Base-by-base conservation (phyloP, 345 rosid species). In the Citrus cavaleriei region DNA sequence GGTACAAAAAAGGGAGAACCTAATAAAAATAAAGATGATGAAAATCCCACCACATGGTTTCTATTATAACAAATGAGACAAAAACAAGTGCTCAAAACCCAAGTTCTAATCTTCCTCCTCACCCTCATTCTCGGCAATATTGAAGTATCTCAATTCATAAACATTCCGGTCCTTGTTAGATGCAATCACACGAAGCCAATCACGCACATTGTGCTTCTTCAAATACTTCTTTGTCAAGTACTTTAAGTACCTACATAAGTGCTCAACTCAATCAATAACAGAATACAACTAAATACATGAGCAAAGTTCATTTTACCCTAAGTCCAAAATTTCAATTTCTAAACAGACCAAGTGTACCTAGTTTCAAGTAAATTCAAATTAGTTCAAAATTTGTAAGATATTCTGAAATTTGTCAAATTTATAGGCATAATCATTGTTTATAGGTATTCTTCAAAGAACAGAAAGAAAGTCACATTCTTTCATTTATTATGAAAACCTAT, bases 121-220 rank as follows among this genome's bases (percentile, higher is more conserved):
- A 3, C 85, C 98, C 80, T 95, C 98, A 65, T 95, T 93, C 85
- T 95, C 98, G 3, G 97, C 98, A 79, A 95, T 95, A 88, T 95
- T 92, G 85, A 95, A 95, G 93, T 95, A 95, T 86, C 98, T 87
- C 75, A 95, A 83, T 81, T 95, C 98, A 58, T 95, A 95, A 67
- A 93, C 86, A 30, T 86, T 87, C 63, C 95, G 92, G 72, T 95
- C 98, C 86, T 95, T 91, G 92, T 93, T 92, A 2, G 97, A 87
- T 4, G 98, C 90, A 73, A 94, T 92, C 73, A 92, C 98, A 0
- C 98, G 89, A 55, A 95, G 98, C 98, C 98, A 95, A 77, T 95
- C 98, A 65, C 98, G 78, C 40, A 95, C 98, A 37, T 93, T 95
- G 83, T 95, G 98, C 81, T 95, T 95, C 92, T 95, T 95, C 83